Base-by-base conservation (phyloP, 2,329 filamentous ascomycete genomes). In the Pseudogymnoascus sp. region DNA sequence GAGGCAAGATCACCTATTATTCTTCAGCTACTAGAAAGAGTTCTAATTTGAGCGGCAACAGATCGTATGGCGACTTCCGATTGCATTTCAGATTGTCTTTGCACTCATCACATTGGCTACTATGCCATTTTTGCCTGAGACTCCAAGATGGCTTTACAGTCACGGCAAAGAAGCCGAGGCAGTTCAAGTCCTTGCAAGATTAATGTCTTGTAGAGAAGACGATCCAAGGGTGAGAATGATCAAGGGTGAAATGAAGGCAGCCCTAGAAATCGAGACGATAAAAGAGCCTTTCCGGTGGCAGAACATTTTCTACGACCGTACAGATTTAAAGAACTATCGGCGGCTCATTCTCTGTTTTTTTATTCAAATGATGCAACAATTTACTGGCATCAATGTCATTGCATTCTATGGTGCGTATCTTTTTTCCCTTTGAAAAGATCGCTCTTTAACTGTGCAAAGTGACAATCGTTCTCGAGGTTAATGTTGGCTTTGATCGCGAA, bases 41-140 rank as follows among this genome's bases (percentile, higher is more conserved):
- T 78, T 73, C 2, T 73, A 76, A 37, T 23, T 75, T 80, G 36
- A 21, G 40, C 10, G 18, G 18, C 18, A 23, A 71, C 76, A 61
- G 60, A 75, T 80, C 36, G 70, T 76, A 0, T 83, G 84, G 84
- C 77, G 84, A 2, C 85, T 86, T 70, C 84, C 84, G 0, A 75
- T 86, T n/a, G 79, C 77, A 3, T 80, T 83, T 68, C 80, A 82
- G 68, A 77, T 84, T 42, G 69, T 80, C n/a, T 86, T 86, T 69
- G 83, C 82, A 36, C 8, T 85, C 14, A 78, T 85, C 66, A 85
- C 86, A 62, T 73, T 86, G 18, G 64, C 71, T 1, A 77, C 80
- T 47, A 77, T 84, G 54, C 76, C 80, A 71, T 74, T 74, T 64
- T 71, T 83, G 2, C 81, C 82, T 11, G 81, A 84, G 69, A 76